phyloP scores from a whole-genome alignment of 1,284 basidiomycete species.

The Cryptococcus depauperatus region DNA sequence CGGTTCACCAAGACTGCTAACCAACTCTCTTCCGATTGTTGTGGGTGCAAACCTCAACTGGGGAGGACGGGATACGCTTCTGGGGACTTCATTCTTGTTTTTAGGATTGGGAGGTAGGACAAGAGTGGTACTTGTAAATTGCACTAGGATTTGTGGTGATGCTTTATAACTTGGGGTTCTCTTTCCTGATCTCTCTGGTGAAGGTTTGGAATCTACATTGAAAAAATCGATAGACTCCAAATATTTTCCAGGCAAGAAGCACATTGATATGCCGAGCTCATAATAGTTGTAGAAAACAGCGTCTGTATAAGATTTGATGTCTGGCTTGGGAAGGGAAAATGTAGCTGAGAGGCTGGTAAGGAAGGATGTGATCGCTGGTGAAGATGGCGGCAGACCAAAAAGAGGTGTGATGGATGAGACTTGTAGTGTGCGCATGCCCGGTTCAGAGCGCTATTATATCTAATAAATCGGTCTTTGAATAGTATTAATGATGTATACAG shows the following conservation, averaged over 20 bases:
- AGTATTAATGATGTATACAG: not conserved
- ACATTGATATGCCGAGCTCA: conserved; percentile 65
- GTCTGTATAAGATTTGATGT: conserved; percentile 70
- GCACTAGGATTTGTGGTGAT: conserved; percentile 50
- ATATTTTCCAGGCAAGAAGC: conserved; percentile 54
- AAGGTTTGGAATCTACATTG: conserved; percentile 46
- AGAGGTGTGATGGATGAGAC: conserved; percentile 6
- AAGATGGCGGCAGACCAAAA: conserved; percentile 8
- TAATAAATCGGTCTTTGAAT: too few relatives aligned
- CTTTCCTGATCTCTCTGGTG: not conserved
- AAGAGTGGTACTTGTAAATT: conserved; percentile 47
- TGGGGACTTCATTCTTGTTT: conserved; percentile 9
- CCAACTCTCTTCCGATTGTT: conserved; percentile 67
- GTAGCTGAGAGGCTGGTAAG: conserved; percentile 8
- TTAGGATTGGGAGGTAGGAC: conserved; percentile 30
- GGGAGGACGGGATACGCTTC: conserved; percentile 34
- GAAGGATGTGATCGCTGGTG: conserved; percentile 7
- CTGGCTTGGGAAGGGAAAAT: conserved; percentile 42
- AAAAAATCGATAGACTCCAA: conserved; percentile 77
- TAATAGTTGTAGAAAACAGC: conserved; percentile 77
- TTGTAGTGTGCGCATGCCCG: conserved; percentile 4
- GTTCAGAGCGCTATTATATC: too few relatives aligned
- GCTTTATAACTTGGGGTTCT: conserved; percentile 10
- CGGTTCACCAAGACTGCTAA: conserved; percentile 67
- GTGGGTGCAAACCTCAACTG: conserved; percentile 49